phyloP scores from a whole-genome alignment of 106 monocot species.

The Alisma plantagoaquatica region DNA sequence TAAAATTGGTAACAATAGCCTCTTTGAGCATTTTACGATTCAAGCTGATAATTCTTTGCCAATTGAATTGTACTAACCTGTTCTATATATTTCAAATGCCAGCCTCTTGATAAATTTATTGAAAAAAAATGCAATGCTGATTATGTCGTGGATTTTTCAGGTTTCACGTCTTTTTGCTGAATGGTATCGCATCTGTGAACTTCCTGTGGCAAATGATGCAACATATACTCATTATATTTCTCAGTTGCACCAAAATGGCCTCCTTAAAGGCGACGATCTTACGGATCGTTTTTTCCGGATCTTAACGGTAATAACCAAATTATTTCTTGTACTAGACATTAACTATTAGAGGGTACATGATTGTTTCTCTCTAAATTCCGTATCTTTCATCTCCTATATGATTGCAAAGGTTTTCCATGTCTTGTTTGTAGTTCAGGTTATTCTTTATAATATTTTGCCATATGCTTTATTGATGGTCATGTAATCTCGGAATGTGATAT shows the following conservation, averaged over 20 bases:
- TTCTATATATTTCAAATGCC: no score
- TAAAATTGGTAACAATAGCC: no score
- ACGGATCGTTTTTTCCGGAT: constrained; percentile 79
- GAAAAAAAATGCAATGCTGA: background rate
- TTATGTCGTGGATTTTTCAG: constrained; percentile 12
- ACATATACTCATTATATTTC: constrained; percentile 53
- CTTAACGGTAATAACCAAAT: constrained; percentile 33
- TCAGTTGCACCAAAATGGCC: constrained; percentile 75
- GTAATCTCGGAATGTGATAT: no score
- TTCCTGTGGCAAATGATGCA: constrained; percentile 42
- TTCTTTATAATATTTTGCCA: background rate
- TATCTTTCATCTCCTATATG: no score
- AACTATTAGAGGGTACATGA: no score
- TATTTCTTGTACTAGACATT: no score
- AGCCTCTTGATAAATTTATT: no score
- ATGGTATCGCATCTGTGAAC: constrained; percentile 60
- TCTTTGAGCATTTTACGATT: no score
- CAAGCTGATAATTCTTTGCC: no score
- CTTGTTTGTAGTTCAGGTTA: background rate
- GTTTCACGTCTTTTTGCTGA: constrained; percentile 46
- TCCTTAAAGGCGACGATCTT: constrained; percentile 82
- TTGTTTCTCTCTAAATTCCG: no score
- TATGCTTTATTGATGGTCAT: background rate
- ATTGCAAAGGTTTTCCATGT: no score
- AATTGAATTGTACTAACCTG: no score